Conservation (phyloP, 75 land plant species). For the Pseudotsuga menziesii region DNA sequence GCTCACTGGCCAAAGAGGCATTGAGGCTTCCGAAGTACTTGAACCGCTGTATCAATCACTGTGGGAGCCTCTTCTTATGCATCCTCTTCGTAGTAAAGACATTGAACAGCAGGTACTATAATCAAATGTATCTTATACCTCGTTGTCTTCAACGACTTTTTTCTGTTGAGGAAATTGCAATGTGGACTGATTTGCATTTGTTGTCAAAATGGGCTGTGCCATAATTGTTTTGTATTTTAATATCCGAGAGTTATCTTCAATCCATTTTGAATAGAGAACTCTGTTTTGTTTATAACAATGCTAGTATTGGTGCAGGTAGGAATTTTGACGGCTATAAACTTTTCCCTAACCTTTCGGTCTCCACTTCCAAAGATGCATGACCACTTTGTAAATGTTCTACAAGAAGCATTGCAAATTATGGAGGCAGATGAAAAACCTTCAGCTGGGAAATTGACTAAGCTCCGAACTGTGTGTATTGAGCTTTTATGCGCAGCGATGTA, state of each 20-base stretch:
- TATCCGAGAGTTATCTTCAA: neutral
- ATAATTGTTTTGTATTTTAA: neutral
- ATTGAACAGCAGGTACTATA: slow-evolving; percentile 91
- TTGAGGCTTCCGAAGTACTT: slow-evolving; percentile 95
- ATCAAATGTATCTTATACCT: neutral
- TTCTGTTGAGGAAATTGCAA: neutral
- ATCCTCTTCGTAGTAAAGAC: slow-evolving; percentile 79
- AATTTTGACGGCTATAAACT: slow-evolving; percentile 94
- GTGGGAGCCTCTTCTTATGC: slow-evolving; percentile 76
- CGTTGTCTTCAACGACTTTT: neutral
- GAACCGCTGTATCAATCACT: slow-evolving; percentile 83
- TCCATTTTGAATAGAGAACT: neutral
- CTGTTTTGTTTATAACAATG: neutral
- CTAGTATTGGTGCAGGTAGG: slow-evolving; percentile 63
- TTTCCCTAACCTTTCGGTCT: slow-evolving; percentile 88
- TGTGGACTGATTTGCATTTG: neutral
- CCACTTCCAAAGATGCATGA: slow-evolving; percentile 86
- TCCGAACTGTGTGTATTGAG: slow-evolving; percentile 97
- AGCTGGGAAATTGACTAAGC: slow-evolving; percentile 78
- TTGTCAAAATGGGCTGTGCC: neutral
- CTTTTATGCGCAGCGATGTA: slow-evolving; percentile 99
- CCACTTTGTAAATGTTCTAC: slow-evolving; percentile 75
- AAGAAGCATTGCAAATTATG: slow-evolving; percentile 94
- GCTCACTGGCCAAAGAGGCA: slow-evolving; percentile 95
- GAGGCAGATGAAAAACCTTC: slow-evolving; percentile 93